Base-by-base conservation (phyloP, 192 early-diverging fungal species). In the Podila minutissima region DNA sequence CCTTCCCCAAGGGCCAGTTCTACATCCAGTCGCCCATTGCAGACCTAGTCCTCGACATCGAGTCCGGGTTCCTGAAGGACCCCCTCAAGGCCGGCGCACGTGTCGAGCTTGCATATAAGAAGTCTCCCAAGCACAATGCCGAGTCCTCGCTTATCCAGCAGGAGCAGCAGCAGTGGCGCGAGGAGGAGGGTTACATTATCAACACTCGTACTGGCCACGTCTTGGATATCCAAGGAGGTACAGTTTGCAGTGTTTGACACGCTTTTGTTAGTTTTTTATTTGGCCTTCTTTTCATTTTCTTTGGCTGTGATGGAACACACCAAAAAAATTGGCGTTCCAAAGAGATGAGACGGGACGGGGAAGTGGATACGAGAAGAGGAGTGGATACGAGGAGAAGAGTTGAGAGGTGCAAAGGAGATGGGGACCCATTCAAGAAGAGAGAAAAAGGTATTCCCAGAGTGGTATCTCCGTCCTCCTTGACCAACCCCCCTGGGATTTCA, bases 101-200 rank as follows among this genome's bases (percentile, higher is more conserved):
- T 55, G 67, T 81, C 48, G 71, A 81, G 53, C 70, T 81, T 24
- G 50, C 66, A 32, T 62, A 81, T 17, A 59, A 59, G 37, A 81
- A 81, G 67, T 72, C 71, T 6, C 29, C 48, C 71, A 81, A 81
- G 67, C 67, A 38, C 65, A 69, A 60, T 61, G 35, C 71, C 12
- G 77, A 81, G 9, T 63, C 66, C 15, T 33, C 64, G 31, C 64
- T 33, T 22, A 26, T 70, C 35, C 32, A 51, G 24, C 58, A 68
- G 71, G 77, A 81, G 57, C 71, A 73, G 62, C 82, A 83, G 82
- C 82, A 75, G 48, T 83, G 82, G 82, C 70, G 68, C 26, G 46
- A 41, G 13, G 82, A 83, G 55, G 82, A 74, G 35, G 67, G 70
- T 32, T 83, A 83, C 55, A 68, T 83, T 26, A 66, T 83, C 62